These are phyloP conservation scores for Termitomyces sp. DNA, from an alignment of 768 basidiomycete species.

Conservation along the genomic window DNA sequence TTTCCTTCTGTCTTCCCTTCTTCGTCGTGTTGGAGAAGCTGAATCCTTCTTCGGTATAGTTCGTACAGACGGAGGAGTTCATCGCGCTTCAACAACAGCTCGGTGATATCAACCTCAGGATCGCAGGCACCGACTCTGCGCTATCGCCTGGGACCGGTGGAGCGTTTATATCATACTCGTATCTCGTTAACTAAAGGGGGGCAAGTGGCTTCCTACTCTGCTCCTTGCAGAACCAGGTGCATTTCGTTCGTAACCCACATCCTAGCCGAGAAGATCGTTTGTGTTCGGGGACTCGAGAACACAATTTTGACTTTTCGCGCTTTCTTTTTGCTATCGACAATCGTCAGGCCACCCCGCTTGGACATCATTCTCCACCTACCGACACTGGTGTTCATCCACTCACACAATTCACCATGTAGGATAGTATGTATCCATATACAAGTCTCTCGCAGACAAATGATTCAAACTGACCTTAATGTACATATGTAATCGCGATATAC, in stretches of 20 bases:
- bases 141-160: constrained; percentile 1
- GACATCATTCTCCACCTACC: not conserved
- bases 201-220: not conserved
- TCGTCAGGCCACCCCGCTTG: not conserved
- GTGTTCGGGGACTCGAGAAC: too few species aligned
- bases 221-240: not conserved
- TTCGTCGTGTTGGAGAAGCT: not conserved
- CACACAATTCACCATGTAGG: not conserved
- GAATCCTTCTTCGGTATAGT: constrained; percentile 3
- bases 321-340: not conserved
- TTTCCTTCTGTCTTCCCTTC: not conserved
- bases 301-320: not conserved
- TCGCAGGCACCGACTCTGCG: not conserved
- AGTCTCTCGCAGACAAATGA: not conserved
- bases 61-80: constrained; percentile 15
- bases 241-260: not conserved
- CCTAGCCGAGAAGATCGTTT: not conserved
- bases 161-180: constrained; percentile 10
- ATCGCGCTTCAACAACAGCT: constrained; percentile 6
- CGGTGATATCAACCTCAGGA: constrained; percentile 3
- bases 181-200: constrained; percentile 7
- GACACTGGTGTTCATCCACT: not conserved
- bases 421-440: not conserved
- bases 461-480: not conserved
- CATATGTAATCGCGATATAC: not conserved